These are phyloP conservation scores for Eragrostis curvula DNA, from an alignment of 176 grass and related monocot species.

Conservation along the genomic window DNA sequence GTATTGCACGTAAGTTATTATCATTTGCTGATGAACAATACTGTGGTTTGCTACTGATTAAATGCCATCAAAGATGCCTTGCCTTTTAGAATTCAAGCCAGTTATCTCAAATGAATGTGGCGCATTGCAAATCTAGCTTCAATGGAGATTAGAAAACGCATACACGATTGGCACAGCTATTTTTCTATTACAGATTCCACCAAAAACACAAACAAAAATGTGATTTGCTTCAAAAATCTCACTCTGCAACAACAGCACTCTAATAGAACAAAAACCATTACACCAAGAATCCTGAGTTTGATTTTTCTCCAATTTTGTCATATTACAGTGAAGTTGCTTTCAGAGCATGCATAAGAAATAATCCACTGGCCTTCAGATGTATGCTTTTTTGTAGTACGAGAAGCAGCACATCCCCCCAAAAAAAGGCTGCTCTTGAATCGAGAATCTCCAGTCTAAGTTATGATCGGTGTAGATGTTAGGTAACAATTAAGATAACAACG, in stretches of 20 bases:
- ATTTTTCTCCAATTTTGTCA: background rate
- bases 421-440: background rate
- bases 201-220: background rate
- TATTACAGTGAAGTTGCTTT: constrained; percentile 14
- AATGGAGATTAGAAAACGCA: background rate
- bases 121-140: background rate
- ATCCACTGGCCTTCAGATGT: constrained; percentile 12
- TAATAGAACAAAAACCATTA: background rate
- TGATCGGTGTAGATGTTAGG: constrained; percentile 24
- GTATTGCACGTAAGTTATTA: background rate
- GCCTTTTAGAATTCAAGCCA: background rate
- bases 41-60: background rate
- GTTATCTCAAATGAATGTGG: background rate
- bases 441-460: background rate
- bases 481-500: too few species aligned
- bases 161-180: background rate
- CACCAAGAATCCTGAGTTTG: background rate
- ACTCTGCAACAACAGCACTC: background rate
- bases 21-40: background rate
- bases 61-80: background rate
- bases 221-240: background rate
- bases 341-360: constrained; percentile 1
- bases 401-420: background rate
- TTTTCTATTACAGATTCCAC: background rate
- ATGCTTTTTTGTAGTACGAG: background rate